Percentiles rank a stretch among this genome's conserved stretches.
Conservation (phyloP, 2,329 filamentous ascomycete species). For the Penicillium concentricum region DNA sequence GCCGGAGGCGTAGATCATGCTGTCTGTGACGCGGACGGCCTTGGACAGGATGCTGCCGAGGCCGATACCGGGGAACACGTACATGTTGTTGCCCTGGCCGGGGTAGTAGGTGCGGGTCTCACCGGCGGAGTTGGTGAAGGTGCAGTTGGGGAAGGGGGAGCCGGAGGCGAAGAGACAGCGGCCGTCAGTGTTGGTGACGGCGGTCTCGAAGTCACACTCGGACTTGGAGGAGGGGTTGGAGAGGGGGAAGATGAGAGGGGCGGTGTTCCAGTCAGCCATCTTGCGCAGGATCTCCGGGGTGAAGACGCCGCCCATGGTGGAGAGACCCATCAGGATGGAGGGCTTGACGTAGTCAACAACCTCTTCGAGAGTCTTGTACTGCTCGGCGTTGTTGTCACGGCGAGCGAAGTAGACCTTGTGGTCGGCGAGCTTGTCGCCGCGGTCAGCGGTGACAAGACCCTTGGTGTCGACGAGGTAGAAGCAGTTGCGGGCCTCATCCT, state of each 20-base stretch:
- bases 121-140: constrained; percentile 60
- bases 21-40: constrained; percentile 79
- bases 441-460: constrained; percentile 88
- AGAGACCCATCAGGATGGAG: constrained; percentile 89
- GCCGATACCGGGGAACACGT: constrained; percentile 95
- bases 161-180: constrained; percentile 92
- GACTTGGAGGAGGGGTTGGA: constrained; percentile 96
- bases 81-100: constrained; percentile 78
- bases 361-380: constrained; percentile 76
- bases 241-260: constrained; percentile 91
- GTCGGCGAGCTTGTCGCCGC: constrained; percentile 88
- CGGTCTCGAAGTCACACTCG: constrained; percentile 95
- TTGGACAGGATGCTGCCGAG: constrained; percentile 91
- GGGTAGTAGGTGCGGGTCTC: constrained; percentile 68
- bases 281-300: constrained; percentile 77
- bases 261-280: constrained; percentile 63
- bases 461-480: constrained; percentile 98
- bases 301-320: constrained; percentile 92
- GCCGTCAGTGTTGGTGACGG: constrained; percentile 85
- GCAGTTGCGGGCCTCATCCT: constrained; percentile 81
- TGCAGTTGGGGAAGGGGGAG: constrained; percentile 79
- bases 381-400: constrained; percentile 63
- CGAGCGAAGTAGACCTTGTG: constrained; percentile 73
- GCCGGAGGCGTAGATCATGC: constrained; percentile 96
- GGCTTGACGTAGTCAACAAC: constrained; percentile 95